Base-by-base conservation (phyloP, 768 basidiomycete species). In the Wakefieldia striispora region DNA sequence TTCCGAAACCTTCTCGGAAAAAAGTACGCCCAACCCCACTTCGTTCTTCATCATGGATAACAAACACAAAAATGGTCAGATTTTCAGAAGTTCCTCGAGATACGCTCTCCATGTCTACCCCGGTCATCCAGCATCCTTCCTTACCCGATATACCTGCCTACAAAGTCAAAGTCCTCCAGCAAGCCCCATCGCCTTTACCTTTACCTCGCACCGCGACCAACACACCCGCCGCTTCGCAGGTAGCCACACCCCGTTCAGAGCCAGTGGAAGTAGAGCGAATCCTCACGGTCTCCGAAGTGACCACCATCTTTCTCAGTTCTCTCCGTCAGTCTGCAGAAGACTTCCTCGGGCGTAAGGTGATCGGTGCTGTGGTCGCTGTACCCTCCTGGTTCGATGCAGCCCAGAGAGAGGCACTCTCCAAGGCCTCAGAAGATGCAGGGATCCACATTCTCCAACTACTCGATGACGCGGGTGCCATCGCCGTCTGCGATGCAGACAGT, bases 1-100 rank as follows among this genome's bases (percentile, higher is more conserved):
- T 98, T 98, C 77, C 79, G 95, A 21, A 93, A 97, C 66, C 74
- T 97, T 8, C 75, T 99, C 23, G 95, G 95, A 47, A 91, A 93
- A 77, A 93, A 84, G 88, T 95, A 50, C 23, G 81, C 71, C n/a
- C 27, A 10, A n/a, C 10, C 29, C 21, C 31, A 4, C 14, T 16
- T 9, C 13, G 8, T 27, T 27, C 4, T 33, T 56, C 19, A 36
- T n/a, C n/a, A 43, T 19, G n/a, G 14, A 16, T 27, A 9, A 16
- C 33, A 40, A 43, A 36, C 29, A 29, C 29, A 19, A 4, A 27
- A 35, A 40, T 41, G n/a, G 14, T 53, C 49, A 91, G 88, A 62
- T 91, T 88, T 70, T 88, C 88, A 31, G 85, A 90, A 56, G 76
- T 90, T 51, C 72, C 82, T 27, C 75, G 80, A 61, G 75, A 80